These are phyloP conservation scores for Aegilops umbellulata DNA, from an alignment of 176 grass and related monocot genomes.

Conservation along the genomic window DNA sequence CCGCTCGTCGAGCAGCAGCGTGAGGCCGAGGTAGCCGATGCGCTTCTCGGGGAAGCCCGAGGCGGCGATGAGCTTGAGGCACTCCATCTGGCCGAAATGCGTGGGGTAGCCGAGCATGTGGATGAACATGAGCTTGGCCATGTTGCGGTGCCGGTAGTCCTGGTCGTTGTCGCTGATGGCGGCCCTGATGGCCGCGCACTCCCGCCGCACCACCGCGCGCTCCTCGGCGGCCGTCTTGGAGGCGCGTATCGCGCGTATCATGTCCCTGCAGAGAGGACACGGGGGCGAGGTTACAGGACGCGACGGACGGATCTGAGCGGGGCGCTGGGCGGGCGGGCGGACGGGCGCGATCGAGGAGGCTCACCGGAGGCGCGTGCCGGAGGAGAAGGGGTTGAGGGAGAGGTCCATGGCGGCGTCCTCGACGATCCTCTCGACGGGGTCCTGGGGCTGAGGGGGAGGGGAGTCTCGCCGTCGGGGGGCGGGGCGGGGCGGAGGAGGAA, in stretches of 20 bases:
- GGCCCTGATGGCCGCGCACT: constrained; percentile 97
- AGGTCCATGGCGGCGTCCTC: constrained; percentile 57
- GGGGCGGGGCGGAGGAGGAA: not conserved
- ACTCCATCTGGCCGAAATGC: constrained; percentile 99
- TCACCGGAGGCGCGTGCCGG: constrained; percentile 92
- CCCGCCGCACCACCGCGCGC: constrained; percentile 92
- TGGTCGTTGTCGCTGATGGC: constrained; percentile 91
- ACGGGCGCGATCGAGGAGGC: constrained; percentile 12
- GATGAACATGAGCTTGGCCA: constrained; percentile 99
- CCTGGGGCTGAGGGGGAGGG: not conserved
- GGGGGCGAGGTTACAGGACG: not conserved
- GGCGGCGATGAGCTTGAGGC: constrained; percentile 97
- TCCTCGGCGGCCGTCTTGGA: constrained; percentile 99
- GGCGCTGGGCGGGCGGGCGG: not conserved
- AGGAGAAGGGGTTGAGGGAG: constrained; percentile 97
- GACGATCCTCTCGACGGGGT: constrained; percentile 46
- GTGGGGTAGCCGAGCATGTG: constrained; percentile 99
- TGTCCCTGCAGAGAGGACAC: constrained; percentile 59
- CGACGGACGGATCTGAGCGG: constrained; percentile 31
- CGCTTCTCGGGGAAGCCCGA: constrained; percentile 96
- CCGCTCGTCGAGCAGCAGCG: constrained; percentile 97
- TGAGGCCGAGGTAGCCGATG: constrained; percentile 97
- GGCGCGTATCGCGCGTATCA: constrained; percentile 94
- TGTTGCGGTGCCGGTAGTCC: constrained; percentile 93
- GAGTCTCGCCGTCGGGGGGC: constrained; percentile 22